Conservation (phyloP, 2,329 filamentous ascomycete genomes). For the Botrytis cinerea region DNA sequence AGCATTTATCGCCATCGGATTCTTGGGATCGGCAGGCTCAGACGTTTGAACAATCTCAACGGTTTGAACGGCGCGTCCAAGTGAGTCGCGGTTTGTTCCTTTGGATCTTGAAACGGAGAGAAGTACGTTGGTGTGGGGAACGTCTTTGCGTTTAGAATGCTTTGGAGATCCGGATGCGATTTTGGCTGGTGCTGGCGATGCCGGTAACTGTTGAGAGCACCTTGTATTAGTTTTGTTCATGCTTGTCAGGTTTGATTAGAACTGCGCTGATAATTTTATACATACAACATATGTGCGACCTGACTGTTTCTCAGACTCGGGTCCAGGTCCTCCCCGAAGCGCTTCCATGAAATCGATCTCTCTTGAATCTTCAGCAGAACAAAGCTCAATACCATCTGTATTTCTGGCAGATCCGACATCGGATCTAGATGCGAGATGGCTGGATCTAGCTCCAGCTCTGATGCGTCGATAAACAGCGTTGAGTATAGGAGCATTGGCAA, state of each 20-base stretch:
- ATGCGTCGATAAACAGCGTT: constrained; percentile 32
- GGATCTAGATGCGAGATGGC: not conserved
- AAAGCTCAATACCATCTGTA: not conserved
- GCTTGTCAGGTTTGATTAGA: not conserved
- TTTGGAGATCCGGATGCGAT: not conserved
- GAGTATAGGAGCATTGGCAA: constrained; percentile 35
- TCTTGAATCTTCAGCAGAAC: constrained; percentile 7
- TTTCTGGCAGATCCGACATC: not conserved
- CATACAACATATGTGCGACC: not conserved
- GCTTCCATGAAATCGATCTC: constrained; percentile 17
- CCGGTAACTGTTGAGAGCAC: not conserved
- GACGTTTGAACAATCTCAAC: constrained; percentile 11
- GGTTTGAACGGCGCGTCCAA: not conserved
- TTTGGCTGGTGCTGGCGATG: not conserved
- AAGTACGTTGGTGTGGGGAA: not conserved
- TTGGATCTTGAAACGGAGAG: not conserved
- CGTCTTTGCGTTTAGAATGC: not conserved
- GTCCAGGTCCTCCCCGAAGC: not conserved
- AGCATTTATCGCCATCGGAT: constrained; percentile 2
- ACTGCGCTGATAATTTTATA: not conserved
- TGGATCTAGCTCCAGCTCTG: constrained; percentile 5
- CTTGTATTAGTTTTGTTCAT: not conserved
- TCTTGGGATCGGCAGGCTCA: not conserved
- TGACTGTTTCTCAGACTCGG: not conserved
- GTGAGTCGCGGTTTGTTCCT: not conserved